Evolutionary conservation across 139 green algal species (phyloP).

Genomic region (Ostreobium quekettii): DNA sequence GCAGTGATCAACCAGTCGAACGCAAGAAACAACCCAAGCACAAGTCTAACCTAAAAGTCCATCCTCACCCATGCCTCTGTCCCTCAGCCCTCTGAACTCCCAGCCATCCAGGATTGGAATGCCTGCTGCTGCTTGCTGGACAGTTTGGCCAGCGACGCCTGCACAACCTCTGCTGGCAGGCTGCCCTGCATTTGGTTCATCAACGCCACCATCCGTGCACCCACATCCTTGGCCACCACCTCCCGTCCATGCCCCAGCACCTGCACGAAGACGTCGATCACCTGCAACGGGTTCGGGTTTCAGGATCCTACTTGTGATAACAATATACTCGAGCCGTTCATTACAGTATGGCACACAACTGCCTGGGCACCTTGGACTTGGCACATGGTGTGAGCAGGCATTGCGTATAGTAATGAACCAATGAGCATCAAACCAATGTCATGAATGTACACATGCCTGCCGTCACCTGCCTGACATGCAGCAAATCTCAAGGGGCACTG

Average conservation of each 20-base stretch:
- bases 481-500: background rate
- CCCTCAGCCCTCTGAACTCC: constrained; percentile 1
- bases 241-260: constrained; percentile 36
- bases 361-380: background rate
- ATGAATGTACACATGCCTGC: background rate
- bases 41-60: too few species aligned
- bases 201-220: constrained; percentile 32
- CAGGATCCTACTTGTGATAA: background rate
- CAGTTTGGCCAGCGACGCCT: background rate
- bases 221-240: constrained; percentile 32
- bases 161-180: constrained; percentile 15
- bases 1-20: too few species aligned
- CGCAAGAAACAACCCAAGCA: too few species aligned
- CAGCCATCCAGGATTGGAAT: constrained; percentile 24
- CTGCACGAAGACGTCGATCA: constrained; percentile 11
- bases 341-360: constrained; percentile 16
- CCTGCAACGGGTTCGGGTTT: background rate
- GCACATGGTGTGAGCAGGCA: background rate
- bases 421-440: constrained; percentile 5
- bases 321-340: background rate
- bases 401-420: background rate
- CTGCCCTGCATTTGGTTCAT: constrained; percentile 40
- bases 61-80: too few species aligned
- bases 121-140: constrained; percentile 31
- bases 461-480: background rate